phyloP scores from a whole-genome alignment of 352 stramenopile species.

The Achlya hypogyna region DNA sequence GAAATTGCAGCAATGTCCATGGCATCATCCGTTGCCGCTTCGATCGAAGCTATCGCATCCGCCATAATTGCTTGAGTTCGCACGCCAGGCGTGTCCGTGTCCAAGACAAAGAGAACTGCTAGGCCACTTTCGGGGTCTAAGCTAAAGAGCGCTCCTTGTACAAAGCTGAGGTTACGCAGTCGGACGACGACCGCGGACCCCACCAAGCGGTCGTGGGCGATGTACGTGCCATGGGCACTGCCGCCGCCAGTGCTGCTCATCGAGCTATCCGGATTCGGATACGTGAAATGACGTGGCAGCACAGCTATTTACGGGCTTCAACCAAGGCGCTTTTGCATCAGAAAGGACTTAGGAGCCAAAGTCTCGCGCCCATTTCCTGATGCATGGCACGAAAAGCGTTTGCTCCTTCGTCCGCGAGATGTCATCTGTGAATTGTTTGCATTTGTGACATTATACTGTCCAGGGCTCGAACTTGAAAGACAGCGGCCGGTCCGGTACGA shows the following conservation, averaged over 20 bases:
- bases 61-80: neutral
- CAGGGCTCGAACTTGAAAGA: neutral
- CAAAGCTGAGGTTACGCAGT: neutral
- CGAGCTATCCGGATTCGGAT: neutral
- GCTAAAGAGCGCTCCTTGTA: constrained; percentile 4
- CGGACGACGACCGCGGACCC: neutral
- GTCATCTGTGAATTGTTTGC: too few relatives aligned
- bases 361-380: too few relatives aligned
- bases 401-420: too few relatives aligned
- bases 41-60: constrained; percentile 4
- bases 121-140: constrained; percentile 7
- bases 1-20: neutral
- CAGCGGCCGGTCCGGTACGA: neutral
- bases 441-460: too few relatives aligned
- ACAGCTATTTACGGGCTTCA: too few relatives aligned
- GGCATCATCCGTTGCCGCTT: neutral
- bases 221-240: neutral
- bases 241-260: neutral
- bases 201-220: neutral
- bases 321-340: too few relatives aligned
- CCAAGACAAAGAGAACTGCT: neutral
- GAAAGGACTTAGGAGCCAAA: too few relatives aligned
- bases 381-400: too few relatives aligned
- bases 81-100: neutral
- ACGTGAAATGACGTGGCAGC: neutral